Base-by-base conservation (phyloP, 2,329 filamentous ascomycete species). In the Neonectria ditissima region DNA sequence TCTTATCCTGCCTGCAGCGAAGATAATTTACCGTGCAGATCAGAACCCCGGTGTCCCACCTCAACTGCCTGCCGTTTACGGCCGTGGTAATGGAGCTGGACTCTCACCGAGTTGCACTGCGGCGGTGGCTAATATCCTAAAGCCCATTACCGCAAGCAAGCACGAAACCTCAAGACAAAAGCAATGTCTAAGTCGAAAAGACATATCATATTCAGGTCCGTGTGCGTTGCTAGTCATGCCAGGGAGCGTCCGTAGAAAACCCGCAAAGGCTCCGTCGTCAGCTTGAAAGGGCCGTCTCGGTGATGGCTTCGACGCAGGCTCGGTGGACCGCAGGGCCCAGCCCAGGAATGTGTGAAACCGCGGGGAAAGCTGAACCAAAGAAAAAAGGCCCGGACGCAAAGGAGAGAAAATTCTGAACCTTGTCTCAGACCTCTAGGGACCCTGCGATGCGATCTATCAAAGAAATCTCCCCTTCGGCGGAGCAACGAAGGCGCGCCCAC, bases 401-500 rank as follows among this genome's bases (percentile, higher is more conserved):
- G 26, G 11, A 53, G 28, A 11, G 54, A 47, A 58, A 43, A 26
- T 26, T 47, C 47, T 22, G 44, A 45, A 14, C 20, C 16, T 26
- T 53, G 56, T 59, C 56, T 59, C 48, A 20, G n/a, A 41, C n/a
- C 37, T 3, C 9, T 9, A 41, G 37, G 56, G 26, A 51, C 22
- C 26, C 16, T 32, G 10, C 26, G 45, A 48, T 48, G 28, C 37
- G 48, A 59, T 52, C 28, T 59, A 37, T 59, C 56, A 45, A 32
- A 56, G 52, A 57, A 39, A 20, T 51, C 48, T 43, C 39, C 48
- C 48, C 39, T 51, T 51, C 30, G 44, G 47, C 55, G 47, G 47
- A 59, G 18, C 39, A 20, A 56, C 54, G 11, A 50, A 50, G 28
- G 30, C 37, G 44, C 43, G 44, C 56, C 24, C 10, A 51, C 24